phyloP scores from a whole-genome alignment of 768 basidiomycete species.

The Scleroderma citrinum region DNA sequence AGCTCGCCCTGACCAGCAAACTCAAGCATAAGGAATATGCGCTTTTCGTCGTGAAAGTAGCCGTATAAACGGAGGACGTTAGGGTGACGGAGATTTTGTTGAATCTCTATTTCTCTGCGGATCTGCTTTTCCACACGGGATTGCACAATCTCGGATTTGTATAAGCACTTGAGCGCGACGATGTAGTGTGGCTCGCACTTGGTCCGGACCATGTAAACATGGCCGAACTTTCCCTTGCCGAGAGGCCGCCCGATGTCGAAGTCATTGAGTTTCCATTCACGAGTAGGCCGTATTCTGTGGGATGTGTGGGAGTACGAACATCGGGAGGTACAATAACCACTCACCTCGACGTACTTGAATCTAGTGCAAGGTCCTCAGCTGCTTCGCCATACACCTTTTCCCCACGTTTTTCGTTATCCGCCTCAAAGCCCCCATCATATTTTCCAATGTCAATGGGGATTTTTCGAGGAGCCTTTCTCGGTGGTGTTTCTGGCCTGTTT shows the following conservation, averaged over 20 bases:
- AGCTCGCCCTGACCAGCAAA: conserved; percentile 96
- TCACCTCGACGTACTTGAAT: conserved; percentile 70
- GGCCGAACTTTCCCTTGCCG: conserved; percentile 99
- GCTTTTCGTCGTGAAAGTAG: conserved; percentile 96
- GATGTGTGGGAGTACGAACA: conserved; percentile 7
- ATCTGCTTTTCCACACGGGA: conserved; percentile 95
- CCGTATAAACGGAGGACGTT: conserved; percentile 92
- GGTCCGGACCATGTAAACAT: conserved; percentile 97
- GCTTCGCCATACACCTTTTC: conserved; percentile 70
- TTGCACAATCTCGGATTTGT: conserved; percentile 93
- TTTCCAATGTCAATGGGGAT: conserved; percentile 67
- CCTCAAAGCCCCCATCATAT: conserved; percentile 97
- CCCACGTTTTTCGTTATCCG: conserved; percentile 78
- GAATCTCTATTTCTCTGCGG: conserved; percentile 96
- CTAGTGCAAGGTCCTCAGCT: conserved; percentile 75
- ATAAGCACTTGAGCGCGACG: conserved; percentile 92
- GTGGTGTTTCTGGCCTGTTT: conserved; percentile 16
- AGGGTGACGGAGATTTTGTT: conserved; percentile 92
- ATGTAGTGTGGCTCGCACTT: conserved; percentile 86
- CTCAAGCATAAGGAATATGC: conserved; percentile 97
- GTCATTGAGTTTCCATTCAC: conserved; percentile 77
- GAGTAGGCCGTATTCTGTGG: conserved; percentile 60
- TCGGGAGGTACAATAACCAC: conserved; percentile 15
- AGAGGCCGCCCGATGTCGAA: conserved; percentile 95
- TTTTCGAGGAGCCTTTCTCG: conserved; percentile 18